Evolutionary conservation across 2,329 filamentous ascomycete species (phyloP).

Genomic region (Colletotrichum navitas): DNA sequence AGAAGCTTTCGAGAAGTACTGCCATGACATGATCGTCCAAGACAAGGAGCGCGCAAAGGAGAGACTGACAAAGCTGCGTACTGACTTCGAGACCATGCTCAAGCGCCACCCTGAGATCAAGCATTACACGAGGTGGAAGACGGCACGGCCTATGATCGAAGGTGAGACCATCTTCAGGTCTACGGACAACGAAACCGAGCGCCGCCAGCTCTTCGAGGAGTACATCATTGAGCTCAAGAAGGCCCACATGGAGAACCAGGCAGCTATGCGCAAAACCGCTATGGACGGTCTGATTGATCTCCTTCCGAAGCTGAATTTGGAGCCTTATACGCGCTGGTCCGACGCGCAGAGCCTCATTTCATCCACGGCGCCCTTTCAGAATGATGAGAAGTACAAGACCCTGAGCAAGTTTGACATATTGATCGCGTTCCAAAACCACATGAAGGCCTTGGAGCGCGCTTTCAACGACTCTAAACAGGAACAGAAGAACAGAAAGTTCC

Average conservation of each 20-base stretch:
- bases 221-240: slow-evolving; percentile 90
- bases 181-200: slow-evolving; percentile 87
- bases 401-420: slow-evolving; percentile 92
- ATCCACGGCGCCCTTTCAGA: slow-evolving; percentile 80
- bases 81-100: slow-evolving; percentile 96
- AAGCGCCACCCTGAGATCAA: slow-evolving; percentile 97
- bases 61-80: slow-evolving; percentile 88
- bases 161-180: slow-evolving; percentile 96
- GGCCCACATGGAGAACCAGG: slow-evolving; percentile 80
- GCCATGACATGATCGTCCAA: slow-evolving; percentile 87
- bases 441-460: slow-evolving; percentile 89
- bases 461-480: slow-evolving; percentile 93
- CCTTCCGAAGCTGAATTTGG: slow-evolving; percentile 83
- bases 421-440: slow-evolving; percentile 93
- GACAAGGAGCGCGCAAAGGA: slow-evolving; percentile 97
- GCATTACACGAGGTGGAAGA: slow-evolving; percentile 97
- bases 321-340: slow-evolving; percentile 95
- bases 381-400: slow-evolving; percentile 85
- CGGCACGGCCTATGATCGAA: slow-evolving; percentile 92
- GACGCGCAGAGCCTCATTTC: slow-evolving; percentile 88
- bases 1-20: slow-evolving; percentile 94
- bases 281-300: slow-evolving; percentile 86
- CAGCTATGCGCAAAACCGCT: slow-evolving; percentile 79
- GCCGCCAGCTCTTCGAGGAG: slow-evolving; percentile 91
- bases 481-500: slow-evolving; percentile 83